These are phyloP conservation scores for Botrytis tulipae DNA, from an alignment of 2,329 filamentous ascomycete genomes.

Conservation along the genomic window DNA sequence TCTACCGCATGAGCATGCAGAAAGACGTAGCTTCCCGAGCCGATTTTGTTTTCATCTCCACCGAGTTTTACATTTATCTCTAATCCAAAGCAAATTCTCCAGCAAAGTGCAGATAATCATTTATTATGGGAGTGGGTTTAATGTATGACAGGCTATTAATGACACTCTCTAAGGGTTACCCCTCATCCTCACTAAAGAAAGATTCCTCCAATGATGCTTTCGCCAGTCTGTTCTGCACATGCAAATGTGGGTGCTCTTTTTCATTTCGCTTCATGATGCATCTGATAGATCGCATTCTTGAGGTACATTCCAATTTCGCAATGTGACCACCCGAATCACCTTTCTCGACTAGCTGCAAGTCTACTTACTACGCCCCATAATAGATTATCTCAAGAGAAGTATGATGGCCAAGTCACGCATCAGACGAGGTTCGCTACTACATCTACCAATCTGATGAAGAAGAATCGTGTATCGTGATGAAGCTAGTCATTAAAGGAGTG, in stretches of 20 bases:
- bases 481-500: not conserved
- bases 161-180: not conserved
- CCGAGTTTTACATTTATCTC: constrained; percentile 10
- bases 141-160: not conserved
- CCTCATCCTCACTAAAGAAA: constrained; percentile 5
- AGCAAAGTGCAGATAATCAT: not conserved
- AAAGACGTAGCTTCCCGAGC: constrained; percentile 12
- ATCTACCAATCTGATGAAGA: not conserved
- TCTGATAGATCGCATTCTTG: constrained; percentile 21
- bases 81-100: not conserved
- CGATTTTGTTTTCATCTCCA: constrained; percentile 15
- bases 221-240: constrained; percentile 11
- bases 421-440: not conserved
- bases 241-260: constrained; percentile 9
- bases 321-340: constrained; percentile 10
- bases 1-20: constrained; percentile 15
- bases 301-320: constrained; percentile 4
- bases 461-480: not conserved
- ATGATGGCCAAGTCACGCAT: constrained; percentile 8
- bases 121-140: not conserved
- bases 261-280: constrained; percentile 3
- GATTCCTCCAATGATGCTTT: not conserved
- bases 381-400: constrained; percentile 8
- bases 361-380: constrained; percentile 6
- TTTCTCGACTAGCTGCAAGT: constrained; percentile 7